These are phyloP conservation scores for Tothia fuscella DNA, from an alignment of 2,329 filamentous ascomycete genomes.

Conservation along the genomic window DNA sequence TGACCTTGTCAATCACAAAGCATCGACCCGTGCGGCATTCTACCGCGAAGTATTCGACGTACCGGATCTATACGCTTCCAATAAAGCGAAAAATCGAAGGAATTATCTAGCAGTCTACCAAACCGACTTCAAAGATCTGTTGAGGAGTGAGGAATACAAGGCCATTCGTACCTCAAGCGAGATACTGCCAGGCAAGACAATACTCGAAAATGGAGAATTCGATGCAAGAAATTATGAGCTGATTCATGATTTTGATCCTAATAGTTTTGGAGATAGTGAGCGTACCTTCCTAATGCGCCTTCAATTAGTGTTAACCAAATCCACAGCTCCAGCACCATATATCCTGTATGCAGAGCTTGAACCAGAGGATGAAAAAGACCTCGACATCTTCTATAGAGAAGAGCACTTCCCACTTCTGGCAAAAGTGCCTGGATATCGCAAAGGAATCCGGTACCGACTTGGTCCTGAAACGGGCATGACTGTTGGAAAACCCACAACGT, in stretches of 20 bases:
- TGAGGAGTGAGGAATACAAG: conserved; percentile 5
- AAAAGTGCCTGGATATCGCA: conserved; percentile 10
- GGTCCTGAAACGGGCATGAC: conserved; percentile 1
- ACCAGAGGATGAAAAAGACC: conserved; percentile 3
- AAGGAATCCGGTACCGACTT: conserved; percentile 9
- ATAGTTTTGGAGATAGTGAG: conserved; percentile 8
- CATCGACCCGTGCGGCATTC: conserved; percentile 6
- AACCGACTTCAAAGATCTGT: conserved; percentile 3
- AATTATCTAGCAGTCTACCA: conserved; percentile 8
- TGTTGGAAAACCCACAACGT: neutral
- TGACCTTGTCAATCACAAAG: conserved; percentile 12
- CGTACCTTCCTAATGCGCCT: neutral
- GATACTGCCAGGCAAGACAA: neutral
- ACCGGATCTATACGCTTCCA: neutral
- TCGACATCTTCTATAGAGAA: conserved; percentile 7
- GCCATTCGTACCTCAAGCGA: conserved; percentile 1
- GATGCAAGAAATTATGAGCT: conserved; percentile 10
- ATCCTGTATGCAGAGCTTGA: conserved; percentile 8
- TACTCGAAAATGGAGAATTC: conserved; percentile 9
- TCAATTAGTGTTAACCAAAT: conserved; percentile 5
- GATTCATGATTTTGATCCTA: conserved; percentile 8
- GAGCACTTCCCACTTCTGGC: conserved; percentile 10
- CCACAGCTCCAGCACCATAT: conserved; percentile 7
- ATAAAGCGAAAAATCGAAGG: conserved; percentile 5
- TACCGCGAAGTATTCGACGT: conserved; percentile 4